These are phyloP conservation scores for Boletus sensibilis DNA, from an alignment of 768 basidiomycete genomes.

Conservation along the genomic window DNA sequence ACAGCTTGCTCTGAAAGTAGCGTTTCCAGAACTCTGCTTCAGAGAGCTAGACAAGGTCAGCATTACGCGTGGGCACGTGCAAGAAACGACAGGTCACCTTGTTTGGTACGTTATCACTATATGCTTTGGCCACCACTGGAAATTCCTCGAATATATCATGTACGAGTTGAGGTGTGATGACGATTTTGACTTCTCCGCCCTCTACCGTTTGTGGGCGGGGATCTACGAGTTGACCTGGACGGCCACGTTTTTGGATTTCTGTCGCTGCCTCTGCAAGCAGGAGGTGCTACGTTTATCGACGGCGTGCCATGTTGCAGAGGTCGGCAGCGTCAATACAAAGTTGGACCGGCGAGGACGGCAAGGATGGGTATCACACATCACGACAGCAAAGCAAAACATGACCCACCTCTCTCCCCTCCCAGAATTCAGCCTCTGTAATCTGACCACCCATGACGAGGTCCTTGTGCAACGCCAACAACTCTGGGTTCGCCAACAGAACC, in stretches of 20 bases:
- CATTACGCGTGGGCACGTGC: background rate
- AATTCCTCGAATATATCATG: conserved; percentile 98
- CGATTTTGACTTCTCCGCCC: conserved; percentile 83
- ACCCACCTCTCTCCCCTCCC: conserved; percentile 90
- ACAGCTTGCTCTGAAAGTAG: conserved; percentile 94
- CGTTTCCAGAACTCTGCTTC: conserved; percentile 96
- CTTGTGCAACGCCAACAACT: conserved; percentile 77
- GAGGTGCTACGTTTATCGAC: conserved; percentile 52
- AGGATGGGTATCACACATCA: background rate
- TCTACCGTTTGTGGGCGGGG: conserved; percentile 84
- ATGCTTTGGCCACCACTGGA: conserved; percentile 90
- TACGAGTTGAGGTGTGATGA: conserved; percentile 87
- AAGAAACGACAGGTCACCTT: conserved; percentile 48
- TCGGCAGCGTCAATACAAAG: background rate
- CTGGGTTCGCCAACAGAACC: conserved; percentile 74
- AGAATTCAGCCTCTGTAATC: conserved; percentile 92
- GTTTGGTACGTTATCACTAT: conserved; percentile 86
- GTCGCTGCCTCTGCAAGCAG: conserved; percentile 72
- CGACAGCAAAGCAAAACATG: conserved; percentile 5
- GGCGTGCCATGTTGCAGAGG: background rate
- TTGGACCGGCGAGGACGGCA: background rate
- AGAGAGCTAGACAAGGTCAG: conserved; percentile 54
- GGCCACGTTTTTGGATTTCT: conserved; percentile 76
- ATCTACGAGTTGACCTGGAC: conserved; percentile 81
- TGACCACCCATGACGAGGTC: conserved; percentile 84